Conservation (phyloP, 345 rosid species). For the Eucalyptus paniculata region DNA sequence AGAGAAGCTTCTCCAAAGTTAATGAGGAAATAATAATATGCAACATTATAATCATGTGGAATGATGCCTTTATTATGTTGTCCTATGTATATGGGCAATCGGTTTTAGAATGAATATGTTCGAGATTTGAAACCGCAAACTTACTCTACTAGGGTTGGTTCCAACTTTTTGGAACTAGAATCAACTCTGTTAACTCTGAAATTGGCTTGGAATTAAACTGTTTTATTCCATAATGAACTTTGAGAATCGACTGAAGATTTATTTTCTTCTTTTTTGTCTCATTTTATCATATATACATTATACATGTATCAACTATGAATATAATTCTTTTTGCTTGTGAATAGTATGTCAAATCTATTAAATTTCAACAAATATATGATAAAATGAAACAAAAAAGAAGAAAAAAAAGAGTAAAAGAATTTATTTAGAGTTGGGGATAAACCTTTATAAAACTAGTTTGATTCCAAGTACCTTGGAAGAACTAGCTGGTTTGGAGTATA, state of each 20-base stretch:
- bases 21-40: neutral
- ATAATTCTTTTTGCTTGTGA: neutral
- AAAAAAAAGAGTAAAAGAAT: neutral
- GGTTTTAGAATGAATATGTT: neutral
- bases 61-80: neutral
- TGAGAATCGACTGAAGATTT: rapidly evolving
- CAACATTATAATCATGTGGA: neutral
- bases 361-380: neutral
- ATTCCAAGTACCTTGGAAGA: neutral
- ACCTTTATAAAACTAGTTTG: neutral
- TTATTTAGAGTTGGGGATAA: neutral
- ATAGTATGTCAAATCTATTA: neutral
- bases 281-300: neutral
- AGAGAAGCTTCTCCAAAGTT: neutral
- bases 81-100: neutral
- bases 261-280: neutral
- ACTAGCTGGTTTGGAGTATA: neutral
- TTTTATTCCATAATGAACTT: neutral
- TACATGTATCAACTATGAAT: neutral
- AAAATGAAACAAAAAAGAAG: neutral
- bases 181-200: neutral
- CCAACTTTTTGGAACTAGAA: neutral
- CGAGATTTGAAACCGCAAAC: rapidly evolving
- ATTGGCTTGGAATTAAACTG: neutral
- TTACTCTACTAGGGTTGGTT: rapidly evolving